Percentiles rank a stretch among this genome's conserved stretches.
Conservation (phyloP, 805 yeast species). For the Ascoidea rubescens region DNA sequence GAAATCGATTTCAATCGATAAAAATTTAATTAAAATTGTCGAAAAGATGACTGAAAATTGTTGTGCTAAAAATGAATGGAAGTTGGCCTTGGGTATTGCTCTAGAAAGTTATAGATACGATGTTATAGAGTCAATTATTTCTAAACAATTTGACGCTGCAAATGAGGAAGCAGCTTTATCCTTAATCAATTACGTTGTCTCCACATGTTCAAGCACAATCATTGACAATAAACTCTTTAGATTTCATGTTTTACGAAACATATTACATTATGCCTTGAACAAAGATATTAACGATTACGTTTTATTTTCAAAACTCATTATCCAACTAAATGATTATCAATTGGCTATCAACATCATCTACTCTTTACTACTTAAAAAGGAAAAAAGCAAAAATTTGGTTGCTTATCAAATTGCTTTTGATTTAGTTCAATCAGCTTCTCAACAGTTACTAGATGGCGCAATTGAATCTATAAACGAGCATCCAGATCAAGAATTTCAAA, state of each 20-base stretch:
- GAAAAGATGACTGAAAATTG: constrained; percentile 82
- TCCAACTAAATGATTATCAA: constrained; percentile 67
- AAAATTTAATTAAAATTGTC: constrained; percentile 53
- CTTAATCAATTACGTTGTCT: constrained; percentile 61
- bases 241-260: constrained; percentile 41
- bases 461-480: constrained; percentile 17
- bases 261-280: constrained; percentile 46
- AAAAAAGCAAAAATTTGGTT: constrained; percentile 32
- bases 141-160: constrained; percentile 20
- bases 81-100: constrained; percentile 81
- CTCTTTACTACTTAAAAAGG: constrained; percentile 45
- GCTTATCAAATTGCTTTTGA: constrained; percentile 95
- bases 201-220: constrained; percentile 51
- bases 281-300: constrained; percentile 66
- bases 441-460: constrained; percentile 60
- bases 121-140: constrained; percentile 48
- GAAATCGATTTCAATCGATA: constrained; percentile 30
- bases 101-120: constrained; percentile 82
- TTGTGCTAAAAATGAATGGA: constrained; percentile 52
- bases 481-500: constrained; percentile 20
- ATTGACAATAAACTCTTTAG: constrained; percentile 56
- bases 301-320: constrained; percentile 72
- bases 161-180: constrained; percentile 39
- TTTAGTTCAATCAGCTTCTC: constrained; percentile 81
- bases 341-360: constrained; percentile 28